Conservation (phyloP, 192 early-diverging fungal species). For the Kickxella alabastrina region DNA sequence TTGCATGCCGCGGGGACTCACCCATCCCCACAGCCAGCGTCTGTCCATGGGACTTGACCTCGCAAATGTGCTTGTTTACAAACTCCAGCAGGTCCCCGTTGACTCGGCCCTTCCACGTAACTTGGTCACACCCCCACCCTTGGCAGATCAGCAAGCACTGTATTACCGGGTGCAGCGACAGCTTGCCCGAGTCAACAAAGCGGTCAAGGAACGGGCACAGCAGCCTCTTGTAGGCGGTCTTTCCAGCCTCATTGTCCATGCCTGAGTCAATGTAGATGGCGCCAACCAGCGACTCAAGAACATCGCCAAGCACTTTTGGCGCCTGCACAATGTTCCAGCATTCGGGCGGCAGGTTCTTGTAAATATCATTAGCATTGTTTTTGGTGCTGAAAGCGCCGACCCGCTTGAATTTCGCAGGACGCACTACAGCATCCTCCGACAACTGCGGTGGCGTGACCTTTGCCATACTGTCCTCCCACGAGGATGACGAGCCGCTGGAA, state of each 20-base stretch:
- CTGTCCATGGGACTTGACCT: constrained; percentile 21
- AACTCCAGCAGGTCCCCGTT: constrained; percentile 37
- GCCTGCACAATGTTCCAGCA: constrained; percentile 76
- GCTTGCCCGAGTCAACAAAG: constrained; percentile 48
- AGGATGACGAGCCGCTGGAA: background rate
- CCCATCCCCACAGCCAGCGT: constrained; percentile 16
- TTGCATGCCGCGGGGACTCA: constrained; percentile 43
- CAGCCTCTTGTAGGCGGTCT: constrained; percentile 43
- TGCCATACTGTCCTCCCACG: background rate
- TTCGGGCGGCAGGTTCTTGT: constrained; percentile 52
- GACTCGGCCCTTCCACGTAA: constrained; percentile 19
- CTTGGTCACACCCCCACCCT: constrained; percentile 38
- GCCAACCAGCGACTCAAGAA: constrained; percentile 85
- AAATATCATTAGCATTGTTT: constrained; percentile 15
- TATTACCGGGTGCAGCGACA: constrained; percentile 46
- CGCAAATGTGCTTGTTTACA: constrained; percentile 24
- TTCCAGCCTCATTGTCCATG: constrained; percentile 57
- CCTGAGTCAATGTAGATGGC: constrained; percentile 82
- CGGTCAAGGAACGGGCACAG: constrained; percentile 44
- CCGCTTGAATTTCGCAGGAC: background rate
- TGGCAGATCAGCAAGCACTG: constrained; percentile 44
- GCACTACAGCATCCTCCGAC: background rate
- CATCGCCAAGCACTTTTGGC: constrained; percentile 86
- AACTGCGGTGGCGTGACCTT: background rate
- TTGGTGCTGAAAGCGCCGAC: too few species aligned